phyloP scores from a whole-genome alignment of 2,329 filamentous ascomycete genomes.

The Sarocladium strictum region DNA sequence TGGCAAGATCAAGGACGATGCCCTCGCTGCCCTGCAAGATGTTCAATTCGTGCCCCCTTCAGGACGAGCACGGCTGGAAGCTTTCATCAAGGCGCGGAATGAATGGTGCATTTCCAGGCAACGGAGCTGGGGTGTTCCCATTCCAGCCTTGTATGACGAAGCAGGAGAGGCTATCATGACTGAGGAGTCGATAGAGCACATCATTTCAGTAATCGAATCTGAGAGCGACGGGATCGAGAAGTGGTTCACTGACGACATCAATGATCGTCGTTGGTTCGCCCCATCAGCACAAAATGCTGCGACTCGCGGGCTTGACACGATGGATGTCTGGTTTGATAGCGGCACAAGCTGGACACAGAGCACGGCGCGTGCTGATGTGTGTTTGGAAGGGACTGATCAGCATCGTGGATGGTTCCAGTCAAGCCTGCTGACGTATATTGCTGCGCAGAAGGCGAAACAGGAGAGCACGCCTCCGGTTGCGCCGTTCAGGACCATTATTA shows the following conservation, averaged over 20 bases:
- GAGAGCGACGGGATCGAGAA: conserved; percentile 65
- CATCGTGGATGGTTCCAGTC: conserved; percentile 99
- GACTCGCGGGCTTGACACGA: conserved; percentile 77
- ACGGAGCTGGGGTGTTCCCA: conserved; percentile 92
- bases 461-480: conserved; percentile 30
- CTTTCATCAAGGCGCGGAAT: conserved; percentile 79
- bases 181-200: conserved; percentile 72
- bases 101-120: conserved; percentile 99
- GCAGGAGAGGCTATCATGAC: conserved; percentile 73
- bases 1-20: conserved; percentile 68
- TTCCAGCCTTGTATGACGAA: conserved; percentile 78
- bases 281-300: conserved; percentile 50
- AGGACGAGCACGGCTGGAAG: conserved; percentile 69
- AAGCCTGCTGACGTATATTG: conserved; percentile 80
- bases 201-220: conserved; percentile 71
- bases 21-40: conserved; percentile 61
- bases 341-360: conserved; percentile 81
- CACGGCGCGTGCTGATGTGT: conserved; percentile 65
- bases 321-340: conserved; percentile 99
- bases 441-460: conserved; percentile 41
- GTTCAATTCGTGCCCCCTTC: conserved; percentile 75
- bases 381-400: conserved; percentile 91
- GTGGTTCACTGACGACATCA: conserved; percentile 81
- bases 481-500: conserved; percentile 86
- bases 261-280: conserved; percentile 75